Percentiles rank a stretch among this genome's conserved stretches.
phyloP scores from a whole-genome alignment of 306 rosid genomes.

The Mimosa pudica region DNA sequence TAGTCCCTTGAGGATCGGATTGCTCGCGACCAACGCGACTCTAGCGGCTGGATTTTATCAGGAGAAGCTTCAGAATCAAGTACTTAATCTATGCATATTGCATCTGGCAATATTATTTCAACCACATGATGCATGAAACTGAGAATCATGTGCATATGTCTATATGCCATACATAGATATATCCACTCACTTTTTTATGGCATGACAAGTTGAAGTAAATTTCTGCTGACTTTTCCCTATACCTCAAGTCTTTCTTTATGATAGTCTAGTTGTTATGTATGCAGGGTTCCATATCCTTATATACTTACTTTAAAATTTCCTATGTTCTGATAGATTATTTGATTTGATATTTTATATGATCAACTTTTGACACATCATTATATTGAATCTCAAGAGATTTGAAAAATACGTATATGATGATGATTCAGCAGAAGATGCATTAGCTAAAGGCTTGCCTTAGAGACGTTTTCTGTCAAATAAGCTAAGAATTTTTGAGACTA shows the following conservation, averaged over 20 bases:
- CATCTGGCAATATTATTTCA: not conserved
- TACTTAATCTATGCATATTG: slow-evolving; percentile 34
- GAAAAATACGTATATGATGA: not conserved
- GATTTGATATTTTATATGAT: not conserved
- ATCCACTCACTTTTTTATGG: too few relatives aligned
- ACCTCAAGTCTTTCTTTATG: not conserved
- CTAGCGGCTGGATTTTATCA: slow-evolving; percentile 73
- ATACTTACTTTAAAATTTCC: not conserved
- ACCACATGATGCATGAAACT: slow-evolving; percentile 16
- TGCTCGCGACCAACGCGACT: slow-evolving; percentile 67
- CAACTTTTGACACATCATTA: not conserved
- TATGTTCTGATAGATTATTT: slow-evolving; percentile 7
- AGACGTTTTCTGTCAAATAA: not conserved
- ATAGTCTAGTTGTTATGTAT: not conserved
- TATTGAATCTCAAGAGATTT: slow-evolving; percentile 7
- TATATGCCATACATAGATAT: too few relatives aligned
- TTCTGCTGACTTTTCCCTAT: not conserved
- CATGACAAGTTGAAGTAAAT: not conserved
- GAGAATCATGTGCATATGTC: not conserved
- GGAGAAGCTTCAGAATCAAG: slow-evolving; percentile 80
- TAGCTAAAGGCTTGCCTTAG: slow-evolving; percentile 18
- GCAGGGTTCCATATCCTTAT: not conserved
- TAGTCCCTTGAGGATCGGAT: slow-evolving; percentile 69
- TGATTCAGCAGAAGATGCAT: not conserved
- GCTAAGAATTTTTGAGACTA: slow-evolving; percentile 1